Conservation (phyloP, 2,329 filamentous ascomycete genomes). For the Diplodia seriata region DNA sequence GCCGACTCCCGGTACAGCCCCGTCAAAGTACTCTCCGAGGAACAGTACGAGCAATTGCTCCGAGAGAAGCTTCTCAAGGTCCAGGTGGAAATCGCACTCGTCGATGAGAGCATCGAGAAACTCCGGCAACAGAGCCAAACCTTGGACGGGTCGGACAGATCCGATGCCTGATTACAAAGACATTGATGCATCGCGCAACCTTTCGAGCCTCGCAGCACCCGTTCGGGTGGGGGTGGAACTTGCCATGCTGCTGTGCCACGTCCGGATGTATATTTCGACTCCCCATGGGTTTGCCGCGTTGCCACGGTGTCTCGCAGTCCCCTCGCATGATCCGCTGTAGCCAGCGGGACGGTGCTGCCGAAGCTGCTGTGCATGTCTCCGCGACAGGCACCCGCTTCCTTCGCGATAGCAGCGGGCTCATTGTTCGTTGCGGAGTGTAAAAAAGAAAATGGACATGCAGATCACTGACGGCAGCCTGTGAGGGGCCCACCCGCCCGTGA, state of each 20-base stretch:
- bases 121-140: conserved; percentile 45
- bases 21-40: conserved; percentile 71
- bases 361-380: neutral
- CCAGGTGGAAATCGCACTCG: conserved; percentile 77
- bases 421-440: neutral
- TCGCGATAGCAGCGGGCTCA: neutral
- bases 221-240: neutral
- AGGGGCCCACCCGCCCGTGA: neutral
- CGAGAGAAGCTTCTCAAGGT: conserved; percentile 73
- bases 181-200: neutral
- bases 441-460: conserved; percentile 1
- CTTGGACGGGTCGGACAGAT: neutral
- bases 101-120: conserved; percentile 75
- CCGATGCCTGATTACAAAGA: neutral
- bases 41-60: conserved; percentile 75
- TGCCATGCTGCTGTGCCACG: neutral
- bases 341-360: neutral
- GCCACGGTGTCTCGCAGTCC: neutral
- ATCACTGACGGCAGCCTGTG: neutral
- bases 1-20: conserved; percentile 73
- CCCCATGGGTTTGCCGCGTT: neutral
- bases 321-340: neutral
- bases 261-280: conserved; percentile 1
- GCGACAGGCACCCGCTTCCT: neutral
- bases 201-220: neutral